Percentiles rank a stretch among this genome's conserved stretches.
Conservation (phyloP, 1,139 yeast genomes). For the Pichia sp. region DNA sequence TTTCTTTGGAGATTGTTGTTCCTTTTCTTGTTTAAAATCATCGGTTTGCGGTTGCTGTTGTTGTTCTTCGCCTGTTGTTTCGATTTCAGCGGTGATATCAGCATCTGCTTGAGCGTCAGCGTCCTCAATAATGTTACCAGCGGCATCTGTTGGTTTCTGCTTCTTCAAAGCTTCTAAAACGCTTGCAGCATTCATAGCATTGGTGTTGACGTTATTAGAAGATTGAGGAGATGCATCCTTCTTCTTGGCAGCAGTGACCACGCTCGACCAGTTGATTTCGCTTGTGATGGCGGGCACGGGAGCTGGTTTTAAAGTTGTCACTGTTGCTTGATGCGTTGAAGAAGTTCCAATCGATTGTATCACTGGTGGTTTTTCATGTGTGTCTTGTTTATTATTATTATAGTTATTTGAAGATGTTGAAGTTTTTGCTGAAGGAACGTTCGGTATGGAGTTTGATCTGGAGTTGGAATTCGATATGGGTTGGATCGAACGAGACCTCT, state of each 20-base stretch:
- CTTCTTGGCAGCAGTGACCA: constrained; percentile 48
- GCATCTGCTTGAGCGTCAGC: too few species aligned
- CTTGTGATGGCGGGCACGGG: constrained; percentile 61
- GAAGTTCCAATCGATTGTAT: constrained; percentile 20
- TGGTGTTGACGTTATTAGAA: constrained; percentile 22
- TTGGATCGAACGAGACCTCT: constrained; percentile 7
- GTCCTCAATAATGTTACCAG: too few species aligned
- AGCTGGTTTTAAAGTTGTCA: constrained; percentile 61
- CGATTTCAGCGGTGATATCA: constrained; percentile 12
- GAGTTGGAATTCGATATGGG: constrained; percentile 12
- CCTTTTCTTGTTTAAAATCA: too few species aligned
- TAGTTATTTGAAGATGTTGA: constrained; percentile 1
- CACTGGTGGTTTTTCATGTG: constrained; percentile 16
- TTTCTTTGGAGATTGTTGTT: too few species aligned
- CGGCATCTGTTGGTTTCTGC: constrained; percentile 30
- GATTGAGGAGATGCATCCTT: constrained; percentile 7
- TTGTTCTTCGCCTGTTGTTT: too few species aligned
- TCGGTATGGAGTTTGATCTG: constrained; percentile 17
- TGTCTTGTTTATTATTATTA: constrained; percentile 5
- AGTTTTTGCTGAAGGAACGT: constrained; percentile 3
- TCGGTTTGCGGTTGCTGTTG: too few species aligned
- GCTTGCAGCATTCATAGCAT: constrained; percentile 35
- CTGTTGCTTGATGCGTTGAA: constrained; percentile 19
- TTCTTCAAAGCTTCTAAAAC: constrained; percentile 35
- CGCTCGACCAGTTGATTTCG: constrained; percentile 68